phyloP scores from a whole-genome alignment of 345 rosid species.

The Theobroma cacao region DNA sequence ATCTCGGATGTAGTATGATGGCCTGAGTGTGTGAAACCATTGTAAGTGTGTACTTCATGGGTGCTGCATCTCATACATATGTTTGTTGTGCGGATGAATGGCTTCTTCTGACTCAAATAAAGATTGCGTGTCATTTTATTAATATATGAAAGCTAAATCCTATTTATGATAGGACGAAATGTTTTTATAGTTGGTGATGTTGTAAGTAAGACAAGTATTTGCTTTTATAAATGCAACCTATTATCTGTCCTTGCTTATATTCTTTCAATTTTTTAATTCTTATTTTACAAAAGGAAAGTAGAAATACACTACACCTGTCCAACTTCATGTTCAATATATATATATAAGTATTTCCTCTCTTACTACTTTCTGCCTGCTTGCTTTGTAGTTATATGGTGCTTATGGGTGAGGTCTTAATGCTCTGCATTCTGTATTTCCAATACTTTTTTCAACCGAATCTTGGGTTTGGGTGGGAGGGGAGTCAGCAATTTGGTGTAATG shows the following conservation, averaged over 20 bases:
- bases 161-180: background rate
- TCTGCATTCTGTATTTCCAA: background rate
- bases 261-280: background rate
- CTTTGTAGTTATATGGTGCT: background rate
- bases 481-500: background rate
- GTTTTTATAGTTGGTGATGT: background rate
- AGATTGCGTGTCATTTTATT: background rate
- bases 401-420: background rate
- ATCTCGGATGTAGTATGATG: slow-evolving; percentile 5
- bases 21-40: background rate
- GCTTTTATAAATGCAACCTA: background rate
- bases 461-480: background rate
- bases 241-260: background rate
- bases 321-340: background rate
- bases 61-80: background rate
- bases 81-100: background rate
- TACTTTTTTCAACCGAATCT: too few relatives aligned
- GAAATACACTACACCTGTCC: background rate
- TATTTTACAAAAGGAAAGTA: background rate
- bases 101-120: slow-evolving; percentile 9
- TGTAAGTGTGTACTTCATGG: background rate
- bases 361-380: too few relatives aligned
- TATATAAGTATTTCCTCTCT: background rate
- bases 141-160: background rate
- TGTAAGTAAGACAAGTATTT: background rate